Evolutionary conservation across 2,329 filamentous ascomycete genomes (phyloP), one percentile per base, ranked within the genome.

Genomic region (Penicillium sp.): DNA sequence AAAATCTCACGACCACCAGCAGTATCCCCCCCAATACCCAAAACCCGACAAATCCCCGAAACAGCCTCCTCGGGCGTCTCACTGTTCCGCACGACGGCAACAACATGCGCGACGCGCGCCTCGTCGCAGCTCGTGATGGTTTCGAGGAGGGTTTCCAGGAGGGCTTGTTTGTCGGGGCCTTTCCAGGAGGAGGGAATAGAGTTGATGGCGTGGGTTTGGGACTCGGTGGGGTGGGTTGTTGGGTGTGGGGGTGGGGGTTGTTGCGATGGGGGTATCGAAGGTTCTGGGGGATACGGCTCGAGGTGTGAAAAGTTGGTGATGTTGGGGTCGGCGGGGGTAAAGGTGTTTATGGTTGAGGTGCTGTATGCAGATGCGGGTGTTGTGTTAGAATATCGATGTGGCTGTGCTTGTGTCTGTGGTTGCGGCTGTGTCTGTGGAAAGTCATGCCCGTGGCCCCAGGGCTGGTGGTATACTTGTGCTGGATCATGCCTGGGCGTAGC

Each of bases 91-190:
- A 72, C 63, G 33, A 72, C 69, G 6, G 64, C 59, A n/a, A 72
- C 56, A 6, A 72, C 68, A 16, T 67, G 65, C 5, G 62, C 64
- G 5, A 72, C 60, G 22, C 52, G 58, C n/a, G 59, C 31, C 19
- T 71, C 70, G 47, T 71, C 66, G 44, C 70, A 72, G 50, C 62
- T 66, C 39, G 63, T 57, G 14, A 72, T 70, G 4, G 68, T 71
- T 44, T 69, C 58, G 41, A 71, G 63, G 22, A 72, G 55, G 1
- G 64, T 66, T 54, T 71, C 59, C 16, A 72, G 56, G 1, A 71
- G 56, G 16, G 60, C 57, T 19, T 66, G 55, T 58, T 70, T 71
- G 18, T 65, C 69, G 19, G 64, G 54, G 1, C 55, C 63, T 33
- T 62, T 68, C 70, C 70, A 71, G 9, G 65, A 70, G 27, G 50